These are phyloP conservation scores for Geotrichum reessii DNA, from an alignment of 1,139 yeast species.

Conservation along the genomic window DNA sequence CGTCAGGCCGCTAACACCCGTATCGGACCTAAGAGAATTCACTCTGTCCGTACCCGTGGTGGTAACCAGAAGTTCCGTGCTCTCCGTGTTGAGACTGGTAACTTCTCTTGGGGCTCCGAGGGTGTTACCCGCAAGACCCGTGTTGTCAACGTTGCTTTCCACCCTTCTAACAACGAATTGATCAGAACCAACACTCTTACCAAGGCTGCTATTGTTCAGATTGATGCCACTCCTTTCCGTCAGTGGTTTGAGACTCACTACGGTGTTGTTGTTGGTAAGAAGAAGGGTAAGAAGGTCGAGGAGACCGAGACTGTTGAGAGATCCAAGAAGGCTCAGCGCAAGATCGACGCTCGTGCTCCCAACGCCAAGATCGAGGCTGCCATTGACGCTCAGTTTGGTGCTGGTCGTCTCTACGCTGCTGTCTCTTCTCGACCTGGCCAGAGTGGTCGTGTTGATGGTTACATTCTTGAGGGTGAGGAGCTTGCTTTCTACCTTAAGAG, in stretches of 20 bases:
- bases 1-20: conserved; percentile 99
- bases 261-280: conserved; percentile 91
- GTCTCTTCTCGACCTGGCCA: conserved; percentile 99
- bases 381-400: conserved; percentile 89
- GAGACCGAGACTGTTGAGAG: conserved; percentile 40
- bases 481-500: conserved; percentile 99
- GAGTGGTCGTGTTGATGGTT: conserved; percentile 99
- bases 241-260: conserved; percentile 99
- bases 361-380: conserved; percentile 80
- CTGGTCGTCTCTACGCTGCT: conserved; percentile 78
- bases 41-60: conserved; percentile 99
- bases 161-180: conserved; percentile 98
- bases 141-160: conserved; percentile 96
- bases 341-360: conserved; percentile 86
- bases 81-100: conserved; percentile 97
- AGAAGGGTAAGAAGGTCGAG: conserved; percentile 41
- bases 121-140: conserved; percentile 98
- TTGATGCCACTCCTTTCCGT: conserved; percentile 99
- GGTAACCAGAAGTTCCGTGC: conserved; percentile 99
- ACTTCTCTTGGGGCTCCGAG: conserved; percentile 99
- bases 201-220: conserved; percentile 97
- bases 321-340: conserved; percentile 84
- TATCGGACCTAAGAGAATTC: conserved; percentile 98
- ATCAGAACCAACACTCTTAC: conserved; percentile 99
- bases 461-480: conserved; percentile 99